phyloP scores from a whole-genome alignment of 1,284 basidiomycete genomes.

The Cystobasidiaceae sp. region DNA sequence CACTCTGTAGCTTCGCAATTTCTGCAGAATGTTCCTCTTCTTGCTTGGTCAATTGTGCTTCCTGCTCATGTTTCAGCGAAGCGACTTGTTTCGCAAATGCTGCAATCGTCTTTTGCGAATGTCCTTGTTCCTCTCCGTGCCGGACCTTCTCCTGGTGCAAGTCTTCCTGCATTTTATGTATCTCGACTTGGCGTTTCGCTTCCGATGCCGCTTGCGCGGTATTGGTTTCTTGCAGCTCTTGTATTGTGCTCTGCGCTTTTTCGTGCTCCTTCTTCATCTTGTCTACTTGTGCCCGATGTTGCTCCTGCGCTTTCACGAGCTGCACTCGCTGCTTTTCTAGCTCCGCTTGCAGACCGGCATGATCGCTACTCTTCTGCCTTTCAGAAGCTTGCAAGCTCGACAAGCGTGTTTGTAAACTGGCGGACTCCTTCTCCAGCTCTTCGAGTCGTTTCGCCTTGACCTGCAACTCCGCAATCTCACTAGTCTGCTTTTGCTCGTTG shows the following conservation, averaged over 20 bases:
- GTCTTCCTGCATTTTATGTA: not conserved
- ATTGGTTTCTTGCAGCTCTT: not conserved
- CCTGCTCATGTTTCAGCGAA: not conserved
- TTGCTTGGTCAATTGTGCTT: not conserved
- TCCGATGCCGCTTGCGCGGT: not conserved
- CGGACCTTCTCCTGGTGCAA: no score
- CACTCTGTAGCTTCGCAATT: not conserved
- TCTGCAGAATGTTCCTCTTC: not conserved
- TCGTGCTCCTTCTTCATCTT: not conserved
- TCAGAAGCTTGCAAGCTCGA: no score
- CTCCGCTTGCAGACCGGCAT: not conserved
- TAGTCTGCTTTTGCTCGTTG: not conserved
- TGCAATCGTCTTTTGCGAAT: not conserved
- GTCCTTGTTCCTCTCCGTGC: not conserved
- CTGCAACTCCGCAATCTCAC: not conserved
- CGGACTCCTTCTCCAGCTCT: constrained; percentile 21
- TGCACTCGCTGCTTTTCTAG: not conserved
- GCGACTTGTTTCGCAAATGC: not conserved
- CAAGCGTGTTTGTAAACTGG: no score
- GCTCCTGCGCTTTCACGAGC: not conserved
- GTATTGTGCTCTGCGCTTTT: not conserved
- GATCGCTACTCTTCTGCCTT: no score
- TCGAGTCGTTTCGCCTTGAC: not conserved
- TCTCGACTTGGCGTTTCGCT: not conserved
- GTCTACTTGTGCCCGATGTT: not conserved